Evolutionary conservation across 75 land plant species (phyloP), one percentile per base, ranked within the genome.

Genomic region (Ceratopteris richardii): DNA sequence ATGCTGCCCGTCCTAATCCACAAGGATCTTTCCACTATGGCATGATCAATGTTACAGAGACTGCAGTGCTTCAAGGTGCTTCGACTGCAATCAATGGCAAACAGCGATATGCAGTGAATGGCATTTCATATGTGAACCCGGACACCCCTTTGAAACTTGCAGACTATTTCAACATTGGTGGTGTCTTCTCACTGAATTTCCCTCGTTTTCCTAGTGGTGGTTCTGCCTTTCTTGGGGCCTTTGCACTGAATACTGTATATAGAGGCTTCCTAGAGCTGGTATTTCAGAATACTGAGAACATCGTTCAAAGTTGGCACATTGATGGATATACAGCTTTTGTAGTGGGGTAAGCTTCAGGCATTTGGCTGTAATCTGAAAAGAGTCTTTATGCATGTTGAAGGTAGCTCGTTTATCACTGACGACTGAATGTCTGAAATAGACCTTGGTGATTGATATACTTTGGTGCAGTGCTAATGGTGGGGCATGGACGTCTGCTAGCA

Each of bases 401-500:
- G n/a, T n/a, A n/a, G n/a, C n/a, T n/a, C n/a, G n/a, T n/a, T n/a
- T n/a, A n/a, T n/a, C n/a, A n/a, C n/a, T n/a, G n/a, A n/a, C n/a
- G n/a, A n/a, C n/a, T n/a, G n/a, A n/a, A n/a, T n/a, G n/a, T n/a
- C n/a, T n/a, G n/a, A n/a, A n/a, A n/a, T n/a, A n/a, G n/a, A n/a
- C n/a, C n/a, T n/a, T n/a, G n/a, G n/a, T n/a, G n/a, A n/a, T n/a
- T n/a, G n/a, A n/a, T n/a, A n/a, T n/a, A n/a, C n/a, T n/a, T n/a
- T n/a, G n/a, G n/a, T n/a, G n/a, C 55, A 83, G 93, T 28, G 81
- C 85, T 85, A 90, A 83, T 59, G 92, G 92, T 17, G 94, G 94
- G 4, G 70, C 73, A 18, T 86, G 94, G 94, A 72, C 75, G 14
- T 36, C 69, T 13, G 80, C 73, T 19, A 80, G 81, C 42, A 63